Percentiles rank a stretch among this genome's conserved stretches.
These are phyloP conservation scores for Solanum raphanifolium DNA, from an alignment of 257 asterid species.

Conservation along the genomic window DNA sequence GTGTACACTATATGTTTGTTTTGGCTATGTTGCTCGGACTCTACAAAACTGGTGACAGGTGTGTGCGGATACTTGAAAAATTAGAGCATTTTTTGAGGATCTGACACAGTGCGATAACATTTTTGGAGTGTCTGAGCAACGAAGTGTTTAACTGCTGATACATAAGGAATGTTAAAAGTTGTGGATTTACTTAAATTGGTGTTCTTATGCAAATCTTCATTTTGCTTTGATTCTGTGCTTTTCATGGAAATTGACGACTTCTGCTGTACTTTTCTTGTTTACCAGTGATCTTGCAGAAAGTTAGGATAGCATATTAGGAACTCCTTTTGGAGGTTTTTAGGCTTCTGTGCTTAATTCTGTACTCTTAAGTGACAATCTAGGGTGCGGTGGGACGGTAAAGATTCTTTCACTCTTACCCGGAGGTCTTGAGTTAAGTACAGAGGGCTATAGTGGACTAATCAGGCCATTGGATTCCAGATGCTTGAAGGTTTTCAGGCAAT, in stretches of 20 bases:
- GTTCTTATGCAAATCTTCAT: neutral
- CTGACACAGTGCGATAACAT: neutral
- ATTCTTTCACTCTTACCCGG: neutral
- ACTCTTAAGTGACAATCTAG: neutral
- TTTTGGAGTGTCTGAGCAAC: neutral
- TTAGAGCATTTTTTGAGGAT: neutral
- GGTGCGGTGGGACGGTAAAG: neutral
- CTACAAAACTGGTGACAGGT: neutral
- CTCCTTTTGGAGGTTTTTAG: neutral
- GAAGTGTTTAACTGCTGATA: neutral
- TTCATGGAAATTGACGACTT: neutral
- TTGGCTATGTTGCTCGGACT: neutral
- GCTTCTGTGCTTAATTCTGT: neutral
- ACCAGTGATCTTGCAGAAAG: neutral
- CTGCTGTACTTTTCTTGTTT: neutral
- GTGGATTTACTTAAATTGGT: neutral
- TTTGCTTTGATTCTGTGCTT: neutral
- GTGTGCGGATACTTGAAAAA: neutral
- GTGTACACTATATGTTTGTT: neutral
- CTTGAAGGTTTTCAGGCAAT: neutral
- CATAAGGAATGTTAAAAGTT: neutral
- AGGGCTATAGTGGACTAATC: neutral
- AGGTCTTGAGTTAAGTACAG: neutral
- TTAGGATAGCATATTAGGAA: neutral
- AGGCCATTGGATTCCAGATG: neutral